Base-by-base conservation (phyloP, 1,284 basidiomycete species). In the Melampsora larici-populina region DNA sequence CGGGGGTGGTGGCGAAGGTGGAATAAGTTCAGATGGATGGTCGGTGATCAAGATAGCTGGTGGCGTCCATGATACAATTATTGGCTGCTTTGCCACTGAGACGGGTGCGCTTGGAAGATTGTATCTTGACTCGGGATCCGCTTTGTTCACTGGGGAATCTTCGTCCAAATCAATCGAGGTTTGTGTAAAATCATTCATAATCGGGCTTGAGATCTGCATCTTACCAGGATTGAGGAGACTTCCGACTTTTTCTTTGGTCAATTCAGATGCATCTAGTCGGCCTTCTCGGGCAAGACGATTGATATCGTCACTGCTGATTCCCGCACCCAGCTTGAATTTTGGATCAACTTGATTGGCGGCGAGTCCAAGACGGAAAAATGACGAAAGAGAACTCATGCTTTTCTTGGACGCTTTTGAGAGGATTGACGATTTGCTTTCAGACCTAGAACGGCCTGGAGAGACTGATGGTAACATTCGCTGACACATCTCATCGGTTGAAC, bases 1-100 rank as follows among this genome's bases (percentile, higher is more conserved):
- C 18, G 62, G 49, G 29, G 40, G 75, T 43, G 75, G 68, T n/a
- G 73, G 73, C 26, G 75, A 70, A 43, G 75, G 75, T 8, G 75
- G 75, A 51, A 78, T 70, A 58, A 78, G 75, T 43, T 78, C 75
- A 26, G 75, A 78, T 7, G 75, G 66, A 58, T 78, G 75, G 40
- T 78, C 75, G 6, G 75, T 78, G 51, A 78, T 78, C 26, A 78
- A 55, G 62, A 78, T 78, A 9, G 55, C 68, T 1, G 75, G 75
- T 8, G 75, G 51, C 1, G 60, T 69, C 29, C n/a, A 78, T 49
- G 75, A 70, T 21, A 76, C 67, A 26, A 65, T 69, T 21, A 62
- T 69, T 29, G 73, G 64, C 51, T 43, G 55, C 62, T 63, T 67
- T 18, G 65, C 64, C n/a, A 51, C 66, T 46, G 60, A 26, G 13